A percentile compares a stretch with the other conserved stretches of the same genome.
These are phyloP conservation scores for Pythium myriotylum DNA, from an alignment of 352 stramenopile genomes.

Conservation along the genomic window DNA sequence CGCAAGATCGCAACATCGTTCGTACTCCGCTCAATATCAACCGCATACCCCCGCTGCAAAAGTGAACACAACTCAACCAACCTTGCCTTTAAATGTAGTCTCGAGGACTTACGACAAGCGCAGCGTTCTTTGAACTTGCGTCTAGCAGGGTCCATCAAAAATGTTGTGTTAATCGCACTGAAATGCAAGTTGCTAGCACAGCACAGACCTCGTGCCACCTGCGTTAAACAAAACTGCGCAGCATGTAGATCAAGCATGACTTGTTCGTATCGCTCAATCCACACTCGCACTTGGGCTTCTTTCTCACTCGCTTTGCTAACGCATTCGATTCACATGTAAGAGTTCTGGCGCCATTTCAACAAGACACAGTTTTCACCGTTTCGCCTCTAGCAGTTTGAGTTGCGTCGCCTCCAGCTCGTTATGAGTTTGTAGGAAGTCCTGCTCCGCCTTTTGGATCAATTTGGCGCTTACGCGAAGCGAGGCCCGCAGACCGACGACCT, in stretches of 20 bases:
- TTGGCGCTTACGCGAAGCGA: slow-evolving; percentile 71
- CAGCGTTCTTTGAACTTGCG: slow-evolving; percentile 64
- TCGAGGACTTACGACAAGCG: slow-evolving; percentile 60
- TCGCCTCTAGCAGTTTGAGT: slow-evolving; percentile 68
- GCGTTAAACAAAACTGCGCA: slow-evolving; percentile 68
- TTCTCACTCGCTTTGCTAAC: slow-evolving; percentile 49
- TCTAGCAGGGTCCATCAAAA: slow-evolving; percentile 31
- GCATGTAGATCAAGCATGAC: slow-evolving; percentile 85
- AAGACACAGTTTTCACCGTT: slow-evolving; percentile 47
- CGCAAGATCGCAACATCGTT: slow-evolving; percentile 39
- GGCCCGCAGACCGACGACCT: slow-evolving; percentile 62
- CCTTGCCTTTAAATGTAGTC: no score
- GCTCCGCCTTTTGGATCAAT: slow-evolving; percentile 74
- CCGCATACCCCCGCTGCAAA: slow-evolving; percentile 60
- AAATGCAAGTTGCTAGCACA: no score
- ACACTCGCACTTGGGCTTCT: slow-evolving; percentile 60
- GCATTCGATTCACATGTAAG: not conserved
- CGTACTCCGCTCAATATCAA: slow-evolving; percentile 44
- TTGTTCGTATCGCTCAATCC: slow-evolving; percentile 83
- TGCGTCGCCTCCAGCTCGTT: slow-evolving; percentile 67
- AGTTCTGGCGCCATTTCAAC: no score
- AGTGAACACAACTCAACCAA: no score
- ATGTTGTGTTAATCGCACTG: not conserved
- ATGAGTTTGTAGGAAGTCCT: slow-evolving; percentile 70
- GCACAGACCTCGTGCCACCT: slow-evolving; percentile 58